Percentiles rank a stretch among this genome's conserved stretches.
Evolutionary conservation across 768 basidiomycete species (phyloP).

Genomic region (Lepiota subincarnata): DNA sequence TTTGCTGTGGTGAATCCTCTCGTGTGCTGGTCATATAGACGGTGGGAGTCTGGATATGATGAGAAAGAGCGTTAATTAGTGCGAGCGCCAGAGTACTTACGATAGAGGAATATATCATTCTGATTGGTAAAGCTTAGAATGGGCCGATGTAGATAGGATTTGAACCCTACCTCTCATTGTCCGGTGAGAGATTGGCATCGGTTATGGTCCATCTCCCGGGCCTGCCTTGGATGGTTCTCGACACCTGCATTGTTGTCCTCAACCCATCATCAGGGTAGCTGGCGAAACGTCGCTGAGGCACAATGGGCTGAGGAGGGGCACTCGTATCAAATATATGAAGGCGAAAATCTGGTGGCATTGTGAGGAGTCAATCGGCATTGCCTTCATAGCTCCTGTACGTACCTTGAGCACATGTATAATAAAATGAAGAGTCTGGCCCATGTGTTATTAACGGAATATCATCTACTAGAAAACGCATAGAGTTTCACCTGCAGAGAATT

Average conservation of each 20-base stretch:
- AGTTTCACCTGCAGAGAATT: conserved; percentile 66
- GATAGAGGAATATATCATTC: conserved; percentile 92
- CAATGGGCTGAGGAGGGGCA: conserved; percentile 33
- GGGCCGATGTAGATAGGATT: background rate
- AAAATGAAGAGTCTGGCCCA: conserved; percentile 75
- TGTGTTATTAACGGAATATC: conserved; percentile 1
- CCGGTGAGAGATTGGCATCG: conserved; percentile 85
- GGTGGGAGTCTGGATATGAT: conserved; percentile 49
- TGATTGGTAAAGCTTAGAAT: conserved; percentile 22
- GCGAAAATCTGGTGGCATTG: conserved; percentile 62
- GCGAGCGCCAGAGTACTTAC: conserved; percentile 33
- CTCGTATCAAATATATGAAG: conserved; percentile 85
- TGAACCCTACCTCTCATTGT: conserved; percentile 71
- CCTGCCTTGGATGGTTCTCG: conserved; percentile 68
- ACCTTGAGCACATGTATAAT: conserved; percentile 91
- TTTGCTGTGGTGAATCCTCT: conserved; percentile 57
- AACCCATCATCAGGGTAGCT: conserved; percentile 25
- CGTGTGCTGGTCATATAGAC: conserved; percentile 72
- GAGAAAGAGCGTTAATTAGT: background rate
- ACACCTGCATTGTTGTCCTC: conserved; percentile 41
- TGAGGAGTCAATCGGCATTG: background rate
- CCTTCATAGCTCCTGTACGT: background rate
- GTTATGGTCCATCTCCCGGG: conserved; percentile 91
- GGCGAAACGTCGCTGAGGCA: conserved; percentile 13
- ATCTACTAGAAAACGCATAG: background rate